Evolutionary conservation across 2,329 filamentous ascomycete species (phyloP).

Genomic region (Raffaelea arxii): DNA sequence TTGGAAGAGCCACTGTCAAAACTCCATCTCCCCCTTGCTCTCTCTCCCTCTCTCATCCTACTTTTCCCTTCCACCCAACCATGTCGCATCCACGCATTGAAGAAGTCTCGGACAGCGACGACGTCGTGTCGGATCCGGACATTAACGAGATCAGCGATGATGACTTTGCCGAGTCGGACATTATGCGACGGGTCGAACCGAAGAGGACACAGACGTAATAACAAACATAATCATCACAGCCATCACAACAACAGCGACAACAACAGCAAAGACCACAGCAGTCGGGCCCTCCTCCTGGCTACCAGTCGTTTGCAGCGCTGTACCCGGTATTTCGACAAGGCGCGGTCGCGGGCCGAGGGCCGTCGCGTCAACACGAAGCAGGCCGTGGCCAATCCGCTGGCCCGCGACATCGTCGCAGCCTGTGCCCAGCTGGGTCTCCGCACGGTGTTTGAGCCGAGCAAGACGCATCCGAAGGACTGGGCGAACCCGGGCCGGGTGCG

Average conservation of each 20-base stretch:
- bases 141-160: slow-evolving; percentile 79
- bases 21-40: too few relatives aligned
- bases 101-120: slow-evolving; percentile 78
- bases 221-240: slow-evolving; percentile 1
- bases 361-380: slow-evolving; percentile 64
- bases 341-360: slow-evolving; percentile 65
- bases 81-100: slow-evolving; percentile 89
- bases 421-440: slow-evolving; percentile 61
- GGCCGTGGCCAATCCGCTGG: slow-evolving; percentile 77
- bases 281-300: slow-evolving; percentile 32
- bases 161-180: slow-evolving; percentile 49
- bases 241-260: slow-evolving; percentile 3
- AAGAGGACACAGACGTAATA: slow-evolving; percentile 9
- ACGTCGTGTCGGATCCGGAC: slow-evolving; percentile 63
- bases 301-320: slow-evolving; percentile 75
- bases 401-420: slow-evolving; percentile 82
- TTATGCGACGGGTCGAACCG: slow-evolving; percentile 34
- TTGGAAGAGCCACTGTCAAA: too few relatives aligned
- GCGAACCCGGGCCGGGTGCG: slow-evolving; percentile 87
- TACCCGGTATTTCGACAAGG: slow-evolving; percentile 92
- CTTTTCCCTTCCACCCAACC: too few relatives aligned
- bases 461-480: slow-evolving; percentile 95
- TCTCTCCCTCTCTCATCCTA: too few relatives aligned
- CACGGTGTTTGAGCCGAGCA: slow-evolving; percentile 80
- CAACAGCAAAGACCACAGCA: slow-evolving; percentile 11